Percentiles rank a stretch among this genome's conserved stretches.
Conservation (phyloP, 2,329 filamentous ascomycete genomes). For the Sporothrix humicola region DNA sequence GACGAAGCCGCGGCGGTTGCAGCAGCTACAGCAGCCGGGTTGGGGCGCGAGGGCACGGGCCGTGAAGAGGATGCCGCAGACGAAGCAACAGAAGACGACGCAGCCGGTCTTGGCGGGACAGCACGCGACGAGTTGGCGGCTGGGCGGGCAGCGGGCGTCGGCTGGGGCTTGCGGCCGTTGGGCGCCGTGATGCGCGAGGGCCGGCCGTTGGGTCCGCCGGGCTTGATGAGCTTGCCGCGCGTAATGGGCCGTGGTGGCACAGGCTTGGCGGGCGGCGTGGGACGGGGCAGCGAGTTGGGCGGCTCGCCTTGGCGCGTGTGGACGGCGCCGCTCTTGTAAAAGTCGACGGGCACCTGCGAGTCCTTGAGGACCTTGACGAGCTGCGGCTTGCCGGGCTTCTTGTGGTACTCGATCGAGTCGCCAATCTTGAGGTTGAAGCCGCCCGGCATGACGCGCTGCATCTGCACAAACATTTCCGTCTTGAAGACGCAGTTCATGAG, state of each 20-base stretch:
- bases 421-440: conserved; percentile 81
- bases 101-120: conserved; percentile 40
- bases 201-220: conserved; percentile 81
- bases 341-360: conserved; percentile 74
- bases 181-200: conserved; percentile 71
- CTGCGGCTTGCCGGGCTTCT: conserved; percentile 94
- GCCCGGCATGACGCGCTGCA: conserved; percentile 78
- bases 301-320: conserved; percentile 87
- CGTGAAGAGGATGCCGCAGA: conserved; percentile 52
- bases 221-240: conserved; percentile 88
- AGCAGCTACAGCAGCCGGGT: conserved; percentile 40
- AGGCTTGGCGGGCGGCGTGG: conserved; percentile 85
- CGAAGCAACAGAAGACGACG: conserved; percentile 39
- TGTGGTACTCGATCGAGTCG: conserved; percentile 91
- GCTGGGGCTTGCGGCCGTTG: conserved; percentile 27
- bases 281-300: conserved; percentile 78
- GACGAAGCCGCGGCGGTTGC: conserved; percentile 56
- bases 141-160: background rate
- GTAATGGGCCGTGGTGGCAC: conserved; percentile 89
- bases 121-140: conserved; percentile 36
- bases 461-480: conserved; percentile 94
- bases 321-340: conserved; percentile 91
- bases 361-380: conserved; percentile 91
- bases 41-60: conserved; percentile 33
- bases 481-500: conserved; percentile 92